A percentile compares a stretch with the other conserved stretches of the same genome.
phyloP scores from a whole-genome alignment of 345 rosid genomes.

The Limnanthes douglasii region DNA sequence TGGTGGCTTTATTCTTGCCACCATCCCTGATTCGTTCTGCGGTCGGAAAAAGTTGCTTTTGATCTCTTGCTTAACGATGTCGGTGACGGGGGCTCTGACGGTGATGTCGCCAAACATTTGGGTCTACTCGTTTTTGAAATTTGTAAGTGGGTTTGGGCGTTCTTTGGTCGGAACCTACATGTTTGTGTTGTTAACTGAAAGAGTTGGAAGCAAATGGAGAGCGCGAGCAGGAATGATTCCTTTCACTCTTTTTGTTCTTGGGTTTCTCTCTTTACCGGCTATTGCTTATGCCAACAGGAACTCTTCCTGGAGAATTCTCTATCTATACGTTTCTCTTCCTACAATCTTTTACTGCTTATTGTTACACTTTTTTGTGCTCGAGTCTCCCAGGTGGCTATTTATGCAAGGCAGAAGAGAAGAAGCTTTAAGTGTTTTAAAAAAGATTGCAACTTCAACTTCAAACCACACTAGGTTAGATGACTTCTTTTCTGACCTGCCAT shows the following conservation, averaged over 20 bases:
- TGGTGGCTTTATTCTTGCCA: slow-evolving; percentile 31
- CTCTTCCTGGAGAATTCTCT: slow-evolving; percentile 33
- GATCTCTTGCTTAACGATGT: slow-evolving; percentile 25
- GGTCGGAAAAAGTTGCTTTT: slow-evolving; percentile 55
- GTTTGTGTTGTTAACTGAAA: slow-evolving; percentile 24
- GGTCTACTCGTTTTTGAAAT: slow-evolving; percentile 26
- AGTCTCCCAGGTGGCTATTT: slow-evolving; percentile 47
- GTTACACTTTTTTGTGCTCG: slow-evolving; percentile 15
- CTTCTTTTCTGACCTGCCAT: slow-evolving; percentile 3
- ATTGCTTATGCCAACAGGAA: slow-evolving; percentile 20
- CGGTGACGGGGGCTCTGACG: slow-evolving; percentile 18
- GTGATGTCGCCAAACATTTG: slow-evolving; percentile 26
- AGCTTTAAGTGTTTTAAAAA: slow-evolving; percentile 27
- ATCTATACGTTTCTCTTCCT: slow-evolving; percentile 30
- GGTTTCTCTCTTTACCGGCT: slow-evolving; percentile 32
- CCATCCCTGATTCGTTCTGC: slow-evolving; percentile 36
- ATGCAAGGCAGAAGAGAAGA: slow-evolving; percentile 26
- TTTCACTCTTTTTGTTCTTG: slow-evolving; percentile 27
- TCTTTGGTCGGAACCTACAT: slow-evolving; percentile 27
- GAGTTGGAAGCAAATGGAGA: slow-evolving; percentile 26
- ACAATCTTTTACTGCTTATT: slow-evolving; percentile 13
- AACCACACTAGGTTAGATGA: slow-evolving; percentile 7
- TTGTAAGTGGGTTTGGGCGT: slow-evolving; percentile 29
- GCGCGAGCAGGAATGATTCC: slow-evolving; percentile 29
- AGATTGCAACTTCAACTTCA: slow-evolving; percentile 11